Conservation (phyloP, 164 flowering plant genomes). For the Vitis rotundifolia region DNA sequence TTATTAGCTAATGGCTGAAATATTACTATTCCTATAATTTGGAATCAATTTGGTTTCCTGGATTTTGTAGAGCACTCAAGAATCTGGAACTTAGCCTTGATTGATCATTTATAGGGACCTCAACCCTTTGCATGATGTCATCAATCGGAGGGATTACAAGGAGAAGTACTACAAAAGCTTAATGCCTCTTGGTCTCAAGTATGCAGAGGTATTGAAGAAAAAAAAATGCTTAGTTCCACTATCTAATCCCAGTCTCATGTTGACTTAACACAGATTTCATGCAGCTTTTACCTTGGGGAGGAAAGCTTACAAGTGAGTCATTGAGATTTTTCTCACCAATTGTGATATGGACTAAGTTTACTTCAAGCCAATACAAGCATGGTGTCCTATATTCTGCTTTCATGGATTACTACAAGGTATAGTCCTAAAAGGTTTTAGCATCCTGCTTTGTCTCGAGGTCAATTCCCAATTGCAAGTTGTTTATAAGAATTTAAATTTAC, state of each 20-base stretch:
- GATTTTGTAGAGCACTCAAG: background rate
- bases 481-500: too few relatives aligned
- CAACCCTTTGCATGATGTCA: slow-evolving; percentile 84
- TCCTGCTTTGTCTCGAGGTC: background rate
- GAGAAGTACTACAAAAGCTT: slow-evolving; percentile 74
- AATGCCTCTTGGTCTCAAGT: slow-evolving; percentile 70
- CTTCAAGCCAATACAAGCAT: slow-evolving; percentile 54
- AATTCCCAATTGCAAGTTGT: background rate
- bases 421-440: background rate
- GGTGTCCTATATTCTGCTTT: slow-evolving; percentile 71
- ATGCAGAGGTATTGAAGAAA: slow-evolving; percentile 51
- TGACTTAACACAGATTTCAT: slow-evolving; percentile 53
- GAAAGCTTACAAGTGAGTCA: slow-evolving; percentile 86
- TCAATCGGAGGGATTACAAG: slow-evolving; percentile 52
- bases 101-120: slow-evolving; percentile 70
- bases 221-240: background rate
- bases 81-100: slow-evolving; percentile 4
- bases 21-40: background rate
- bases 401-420: slow-evolving; percentile 84
- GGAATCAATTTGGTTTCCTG: background rate
- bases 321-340: slow-evolving; percentile 90
- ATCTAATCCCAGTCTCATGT: slow-evolving; percentile 19
- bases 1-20: background rate
- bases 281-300: slow-evolving; percentile 99
- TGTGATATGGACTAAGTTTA: slow-evolving; percentile 86